Conservation (phyloP, 768 basidiomycete species). For the Cyclocybe aegerita region DNA sequence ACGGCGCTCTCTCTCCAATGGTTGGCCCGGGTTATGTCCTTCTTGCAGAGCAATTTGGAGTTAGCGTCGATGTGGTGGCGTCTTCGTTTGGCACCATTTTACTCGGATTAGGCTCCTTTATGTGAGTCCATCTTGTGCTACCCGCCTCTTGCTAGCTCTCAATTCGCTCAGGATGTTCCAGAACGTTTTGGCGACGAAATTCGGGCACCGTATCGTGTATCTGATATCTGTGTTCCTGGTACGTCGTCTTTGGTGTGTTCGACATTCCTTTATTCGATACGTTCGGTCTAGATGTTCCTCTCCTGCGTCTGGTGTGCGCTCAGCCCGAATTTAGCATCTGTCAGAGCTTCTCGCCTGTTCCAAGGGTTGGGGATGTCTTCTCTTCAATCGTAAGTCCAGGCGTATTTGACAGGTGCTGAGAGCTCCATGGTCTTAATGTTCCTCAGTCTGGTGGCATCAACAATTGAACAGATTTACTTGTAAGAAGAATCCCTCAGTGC, state of each 20-base stretch:
- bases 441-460: conserved; percentile 38
- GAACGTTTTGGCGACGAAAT: conserved; percentile 40
- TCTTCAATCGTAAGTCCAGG: conserved; percentile 32
- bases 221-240: conserved; percentile 38
- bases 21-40: conserved; percentile 41
- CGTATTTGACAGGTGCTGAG: no score
- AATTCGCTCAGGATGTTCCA: conserved; percentile 30
- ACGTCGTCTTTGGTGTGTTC: background rate
- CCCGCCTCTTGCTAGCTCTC: background rate
- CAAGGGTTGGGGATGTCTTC: conserved; percentile 48
- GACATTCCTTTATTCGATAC: background rate
- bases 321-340: conserved; percentile 39
- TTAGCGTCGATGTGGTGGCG: conserved; percentile 41
- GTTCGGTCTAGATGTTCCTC: conserved; percentile 35
- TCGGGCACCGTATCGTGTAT: conserved; percentile 45
- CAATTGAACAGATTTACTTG: conserved; percentile 44
- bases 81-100: conserved; percentile 40
- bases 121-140: conserved; percentile 21
- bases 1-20: conserved; percentile 43
- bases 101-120: conserved; percentile 42
- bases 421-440: background rate
- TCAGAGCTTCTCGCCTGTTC: conserved; percentile 41
- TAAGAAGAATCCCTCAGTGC: conserved; percentile 9
- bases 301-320: conserved; percentile 45
- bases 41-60: conserved; percentile 37